A percentile compares a stretch with the other conserved stretches of the same genome.
phyloP scores from a whole-genome alignment of 148 eudicot genomes.

The Rhododendron kiyosumense region DNA sequence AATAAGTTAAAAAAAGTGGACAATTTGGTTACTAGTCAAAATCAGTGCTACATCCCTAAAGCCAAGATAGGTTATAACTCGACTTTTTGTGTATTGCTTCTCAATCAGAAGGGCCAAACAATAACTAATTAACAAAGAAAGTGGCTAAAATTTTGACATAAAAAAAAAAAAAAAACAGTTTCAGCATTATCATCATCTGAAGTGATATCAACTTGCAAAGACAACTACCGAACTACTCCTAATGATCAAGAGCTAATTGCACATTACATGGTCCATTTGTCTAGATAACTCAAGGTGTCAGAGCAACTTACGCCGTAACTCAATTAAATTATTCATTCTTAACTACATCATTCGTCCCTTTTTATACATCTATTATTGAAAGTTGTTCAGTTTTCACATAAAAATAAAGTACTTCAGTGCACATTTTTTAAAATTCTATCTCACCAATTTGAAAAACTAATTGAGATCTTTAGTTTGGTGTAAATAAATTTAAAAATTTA shows the following conservation, averaged over 20 bases:
- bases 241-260: background rate
- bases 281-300: background rate
- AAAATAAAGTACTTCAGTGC: no score
- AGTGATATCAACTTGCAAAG: no score
- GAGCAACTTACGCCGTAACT: background rate
- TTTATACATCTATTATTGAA: no score
- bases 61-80: background rate
- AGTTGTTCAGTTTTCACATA: background rate
- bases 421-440: no score
- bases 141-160: background rate
- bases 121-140: background rate
- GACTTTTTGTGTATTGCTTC: background rate
- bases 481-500: no score
- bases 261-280: background rate
- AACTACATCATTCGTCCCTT: background rate
- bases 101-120: background rate
- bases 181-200: no score
- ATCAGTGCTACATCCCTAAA: background rate
- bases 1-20: background rate
- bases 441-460: no score
- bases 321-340: no score
- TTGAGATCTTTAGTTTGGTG: no score
- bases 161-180: no score
- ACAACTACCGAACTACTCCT: background rate
- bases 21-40: background rate